phyloP scores from a whole-genome alignment of 805 yeast species.

The Candida peoriensis region DNA sequence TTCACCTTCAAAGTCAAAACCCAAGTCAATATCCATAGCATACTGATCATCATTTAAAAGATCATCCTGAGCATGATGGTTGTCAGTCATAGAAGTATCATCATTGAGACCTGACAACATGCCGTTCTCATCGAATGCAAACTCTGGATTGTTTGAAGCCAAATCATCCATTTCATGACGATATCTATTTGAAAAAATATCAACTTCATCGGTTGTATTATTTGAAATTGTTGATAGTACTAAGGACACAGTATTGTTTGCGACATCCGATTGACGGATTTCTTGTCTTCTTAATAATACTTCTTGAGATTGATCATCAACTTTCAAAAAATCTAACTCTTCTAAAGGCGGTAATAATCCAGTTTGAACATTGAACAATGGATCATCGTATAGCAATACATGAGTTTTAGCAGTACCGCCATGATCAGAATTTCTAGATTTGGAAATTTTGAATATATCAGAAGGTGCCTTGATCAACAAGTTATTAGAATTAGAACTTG shows the following conservation, averaged over 20 bases:
- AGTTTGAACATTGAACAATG: constrained; percentile 29
- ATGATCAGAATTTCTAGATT: neutral
- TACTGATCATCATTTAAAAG: neutral
- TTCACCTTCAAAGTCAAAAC: constrained; percentile 8
- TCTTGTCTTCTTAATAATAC: constrained; percentile 5
- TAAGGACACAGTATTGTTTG: constrained; percentile 12
- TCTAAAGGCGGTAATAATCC: constrained; percentile 25
- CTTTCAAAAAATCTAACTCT: constrained; percentile 14
- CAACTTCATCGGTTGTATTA: constrained; percentile 3
- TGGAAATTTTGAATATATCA: neutral
- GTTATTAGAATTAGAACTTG: constrained; percentile 1
- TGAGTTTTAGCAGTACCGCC: constrained; percentile 3
- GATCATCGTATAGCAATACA: constrained; percentile 32
- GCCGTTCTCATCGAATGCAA: constrained; percentile 25
- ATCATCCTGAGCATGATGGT: neutral
- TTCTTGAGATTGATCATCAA: neutral
- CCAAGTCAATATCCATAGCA: constrained; percentile 4
- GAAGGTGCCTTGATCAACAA: neutral
- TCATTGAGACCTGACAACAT: constrained; percentile 15
- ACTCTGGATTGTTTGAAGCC: constrained; percentile 15
- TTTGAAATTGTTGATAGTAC: constrained; percentile 4
- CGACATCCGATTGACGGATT: constrained; percentile 16
- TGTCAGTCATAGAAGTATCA: constrained; percentile 2
- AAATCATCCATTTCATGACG: constrained; percentile 13
- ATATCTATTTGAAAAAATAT: constrained; percentile 1